Evolutionary conservation across 2,329 filamentous ascomycete species (phyloP), one percentile per base, ranked within the genome.

Genomic region (Thelonectria discophora): DNA sequence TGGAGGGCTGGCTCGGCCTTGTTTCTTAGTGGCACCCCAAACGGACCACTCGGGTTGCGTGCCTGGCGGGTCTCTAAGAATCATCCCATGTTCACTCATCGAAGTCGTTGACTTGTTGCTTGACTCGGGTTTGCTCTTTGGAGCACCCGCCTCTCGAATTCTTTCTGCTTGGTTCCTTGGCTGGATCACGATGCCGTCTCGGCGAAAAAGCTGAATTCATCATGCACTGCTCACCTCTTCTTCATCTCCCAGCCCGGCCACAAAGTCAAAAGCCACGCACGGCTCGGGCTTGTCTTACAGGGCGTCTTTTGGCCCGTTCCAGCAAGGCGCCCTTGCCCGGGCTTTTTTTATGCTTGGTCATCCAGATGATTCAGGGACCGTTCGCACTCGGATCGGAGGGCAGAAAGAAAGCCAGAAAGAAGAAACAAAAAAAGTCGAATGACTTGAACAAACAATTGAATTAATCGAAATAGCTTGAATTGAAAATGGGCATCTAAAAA

Each of bases 11-110:
- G n/a, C n/a, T n/a, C 52, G 47, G 52, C 52, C 43, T 21, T 46
- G 42, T 46, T 39, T 34, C 10, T 34, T 34, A 34, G 32, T 34
- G 30, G 32, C 13, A 4, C 32, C 43, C 37, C 49, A 53, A 24
- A 4, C 42, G 56, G 47, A 18, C 58, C 58, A 56, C 42, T 61
- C 48, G 42, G 53, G 37, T 53, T 47, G 54, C 37, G 51, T 43
- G 51, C 48, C 53, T 48, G 21, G 18, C 21, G 20, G 39, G n/a
- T n/a, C n/a, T n/a, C n/a, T n/a, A 42, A 27, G 50, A 45, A 61
- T 61, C 58, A 34, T 56, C 40, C 47, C 58, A 61, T 56, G 42
- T 43, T 55, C 51, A 32, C 32, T 30, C 32, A 45, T 51, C 37
- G 24, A 27, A 20, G 30, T 53, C 50, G 12, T 24, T 42, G 27